phyloP scores from a whole-genome alignment of 2,329 filamentous ascomycete genomes.

The Dothistroma pini region DNA sequence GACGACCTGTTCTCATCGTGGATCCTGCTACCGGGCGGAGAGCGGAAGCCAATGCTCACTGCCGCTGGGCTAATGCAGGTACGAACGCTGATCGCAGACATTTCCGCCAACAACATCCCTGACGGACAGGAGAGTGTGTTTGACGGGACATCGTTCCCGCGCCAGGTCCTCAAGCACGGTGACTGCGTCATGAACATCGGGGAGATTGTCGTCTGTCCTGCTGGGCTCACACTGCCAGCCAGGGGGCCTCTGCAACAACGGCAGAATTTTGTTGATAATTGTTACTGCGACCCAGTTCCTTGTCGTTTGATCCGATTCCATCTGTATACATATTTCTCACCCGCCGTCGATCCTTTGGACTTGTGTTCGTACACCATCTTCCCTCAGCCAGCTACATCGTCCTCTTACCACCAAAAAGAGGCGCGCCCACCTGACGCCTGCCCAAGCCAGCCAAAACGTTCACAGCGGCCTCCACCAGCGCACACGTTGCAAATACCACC shows the following conservation, averaged over 20 bases:
- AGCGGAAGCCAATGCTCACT: background rate
- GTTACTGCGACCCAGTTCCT: constrained; percentile 5
- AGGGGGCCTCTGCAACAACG: background rate
- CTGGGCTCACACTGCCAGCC: constrained; percentile 1
- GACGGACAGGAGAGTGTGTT: constrained; percentile 2
- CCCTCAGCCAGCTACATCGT: background rate
- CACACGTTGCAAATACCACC: constrained; percentile 19
- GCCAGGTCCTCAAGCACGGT: background rate
- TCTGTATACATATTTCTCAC: constrained; percentile 1
- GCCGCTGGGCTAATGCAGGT: constrained; percentile 1
- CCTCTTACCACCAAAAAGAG: background rate
- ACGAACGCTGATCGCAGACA: constrained; percentile 1
- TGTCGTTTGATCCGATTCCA: constrained; percentile 7
- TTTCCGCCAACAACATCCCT: background rate
- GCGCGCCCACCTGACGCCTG: background rate
- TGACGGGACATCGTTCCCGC: background rate
- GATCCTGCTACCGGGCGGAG: background rate
- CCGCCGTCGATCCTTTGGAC: constrained; percentile 9
- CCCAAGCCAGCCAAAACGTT: background rate
- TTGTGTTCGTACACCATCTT: background rate
- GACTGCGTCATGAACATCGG: constrained; percentile 2
- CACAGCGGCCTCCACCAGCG: constrained; percentile 9
- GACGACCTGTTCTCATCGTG: background rate
- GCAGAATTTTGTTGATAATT: constrained; percentile 7
- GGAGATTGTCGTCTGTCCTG: constrained; percentile 5